Base-by-base conservation (phyloP, 768 basidiomycete species). In the Coprinopsis sp. region DNA sequence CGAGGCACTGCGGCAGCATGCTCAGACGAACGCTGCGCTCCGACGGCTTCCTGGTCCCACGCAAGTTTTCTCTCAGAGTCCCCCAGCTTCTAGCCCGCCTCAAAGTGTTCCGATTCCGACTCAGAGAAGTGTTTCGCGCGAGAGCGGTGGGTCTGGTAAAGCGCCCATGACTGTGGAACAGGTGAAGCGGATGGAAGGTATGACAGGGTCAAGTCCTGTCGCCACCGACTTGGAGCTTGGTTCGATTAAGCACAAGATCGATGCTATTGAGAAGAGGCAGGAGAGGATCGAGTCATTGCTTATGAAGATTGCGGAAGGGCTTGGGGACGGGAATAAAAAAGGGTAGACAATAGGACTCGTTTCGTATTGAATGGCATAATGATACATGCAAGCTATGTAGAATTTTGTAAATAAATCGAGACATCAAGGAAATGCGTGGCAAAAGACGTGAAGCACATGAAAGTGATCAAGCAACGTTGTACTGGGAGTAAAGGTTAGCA, bases 271-370 rank as follows among this genome's bases (percentile, higher is more conserved):
- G 49, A 63, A 61, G 55, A 62, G 70, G 39, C 76, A 78, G 50
- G 62, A 64, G 51, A 65, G 71, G 45, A 78, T 79, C 25, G 76
- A 78, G 48, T 50, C 54, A 22, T 51, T 79, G 30, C 58, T 79
- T 16, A 57, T 57, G 24, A 61, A 64, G 48, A 64, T 79, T 44
- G 67, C 62, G 7, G 50, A 59, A 27, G 61, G 54, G 6, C 28
- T 54, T 27, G n/a, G 27, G 18, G 19, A 24, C n/a, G 13, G 18
- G 13, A 12, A 8, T 29, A 19, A 30, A n/a, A 31, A 8, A 31
- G 30, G 30, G 30, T 31, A 31, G 8, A 31, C 30, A 31, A 31
- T 8, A 31, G 30, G 30, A 31, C 8, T 31, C 30, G 30, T 8
- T 31, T n/a, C 8, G n/a, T n/a, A n/a, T n/a, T n/a, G n/a, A n/a